Evolutionary conservation across 1,139 yeast genomes (phyloP), one percentile per base, ranked within the genome.

Genomic region (Suhomyces coccinellae): DNA sequence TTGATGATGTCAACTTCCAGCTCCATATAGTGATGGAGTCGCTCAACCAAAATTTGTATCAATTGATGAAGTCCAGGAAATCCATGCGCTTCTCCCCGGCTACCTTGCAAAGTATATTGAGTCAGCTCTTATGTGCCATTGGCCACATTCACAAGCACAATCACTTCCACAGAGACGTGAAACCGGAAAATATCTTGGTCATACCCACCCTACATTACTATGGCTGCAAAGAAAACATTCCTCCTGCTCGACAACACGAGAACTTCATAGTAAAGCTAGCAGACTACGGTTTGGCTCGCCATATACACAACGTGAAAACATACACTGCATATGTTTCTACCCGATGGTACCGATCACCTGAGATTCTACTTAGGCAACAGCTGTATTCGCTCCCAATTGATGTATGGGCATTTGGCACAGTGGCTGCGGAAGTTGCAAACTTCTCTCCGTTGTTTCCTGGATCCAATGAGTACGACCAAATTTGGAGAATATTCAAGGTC

Each of bases 311-410:
- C 56, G 59, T 60, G 27, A 76, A 74, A 43, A 80, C 82, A 0
- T 87, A 79, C 59, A 85, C 95, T 0, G 80, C 87, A 0, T 93
- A 93, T 57, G 95, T 93, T 7, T 87, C 97, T 0, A 93, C 98
- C 0, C 77, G 99, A 56, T 93, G 98, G 98, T 93, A 93, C 62
- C 74, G 99, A 49, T 84, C 97, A 0, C 99, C 99, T 0, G 99
- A 93, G 64, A 85, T 93, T 36, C 71, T 93, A 36, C 71, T 93
- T 46, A 75, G 93, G 50, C 79, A 80, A 51, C 75, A 76, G 8
- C 67, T 66, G 54, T 89, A 93, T 62, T 80, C 93, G 0, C 77
- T 72, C 42, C 90, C 96, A 0, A 80, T 89, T 35, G 99, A 93
- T 69, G 79, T 91, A 34, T 93, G 98, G 98, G 96, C 98, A 0